These are phyloP conservation scores for Macroventuria anomochaeta DNA, from an alignment of 2,329 filamentous ascomycete species.

Conservation along the genomic window DNA sequence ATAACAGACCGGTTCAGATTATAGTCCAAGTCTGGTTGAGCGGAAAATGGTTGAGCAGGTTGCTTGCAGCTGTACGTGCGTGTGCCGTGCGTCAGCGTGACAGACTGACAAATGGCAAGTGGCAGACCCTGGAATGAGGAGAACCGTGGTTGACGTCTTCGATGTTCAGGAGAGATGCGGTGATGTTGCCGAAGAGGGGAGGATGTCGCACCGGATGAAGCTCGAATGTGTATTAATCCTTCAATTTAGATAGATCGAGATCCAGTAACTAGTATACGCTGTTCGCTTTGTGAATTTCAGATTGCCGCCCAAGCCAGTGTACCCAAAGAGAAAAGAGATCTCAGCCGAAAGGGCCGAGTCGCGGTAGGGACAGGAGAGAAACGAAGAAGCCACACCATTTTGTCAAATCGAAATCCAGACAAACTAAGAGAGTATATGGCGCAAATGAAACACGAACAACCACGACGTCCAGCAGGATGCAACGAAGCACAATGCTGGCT, in stretches of 20 bases:
- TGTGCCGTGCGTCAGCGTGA: conserved; percentile 3
- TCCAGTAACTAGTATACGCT: conserved; percentile 21
- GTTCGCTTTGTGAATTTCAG: conserved; percentile 25
- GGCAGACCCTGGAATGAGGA: conserved; percentile 8
- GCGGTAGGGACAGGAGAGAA: conserved; percentile 26
- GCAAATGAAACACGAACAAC: conserved; percentile 33
- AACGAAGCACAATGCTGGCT: conserved; percentile 32
- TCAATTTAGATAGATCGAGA: conserved; percentile 19
- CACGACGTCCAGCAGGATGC: conserved; percentile 32
- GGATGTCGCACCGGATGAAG: conserved; percentile 6
- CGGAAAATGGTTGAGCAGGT: conserved; percentile 12
- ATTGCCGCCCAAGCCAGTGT: conserved; percentile 28
- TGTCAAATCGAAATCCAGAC: conserved; percentile 13
- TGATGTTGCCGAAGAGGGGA: neutral
- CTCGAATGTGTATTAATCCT: conserved; percentile 16
- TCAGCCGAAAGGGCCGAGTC: conserved; percentile 2
- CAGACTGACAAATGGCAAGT: neutral
- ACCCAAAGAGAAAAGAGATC: conserved; percentile 12
- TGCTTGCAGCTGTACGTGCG: conserved; percentile 4
- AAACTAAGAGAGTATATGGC: conserved; percentile 12
- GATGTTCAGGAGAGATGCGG: neutral
- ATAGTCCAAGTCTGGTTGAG: conserved; percentile 10
- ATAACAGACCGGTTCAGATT: conserved; percentile 18
- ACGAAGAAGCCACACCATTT: conserved; percentile 15
- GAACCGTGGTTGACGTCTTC: conserved; percentile 8